Evolutionary conservation across 176 grass and related monocot genomes (phyloP).

Genomic region (Miscanthus lutarioriparius): DNA sequence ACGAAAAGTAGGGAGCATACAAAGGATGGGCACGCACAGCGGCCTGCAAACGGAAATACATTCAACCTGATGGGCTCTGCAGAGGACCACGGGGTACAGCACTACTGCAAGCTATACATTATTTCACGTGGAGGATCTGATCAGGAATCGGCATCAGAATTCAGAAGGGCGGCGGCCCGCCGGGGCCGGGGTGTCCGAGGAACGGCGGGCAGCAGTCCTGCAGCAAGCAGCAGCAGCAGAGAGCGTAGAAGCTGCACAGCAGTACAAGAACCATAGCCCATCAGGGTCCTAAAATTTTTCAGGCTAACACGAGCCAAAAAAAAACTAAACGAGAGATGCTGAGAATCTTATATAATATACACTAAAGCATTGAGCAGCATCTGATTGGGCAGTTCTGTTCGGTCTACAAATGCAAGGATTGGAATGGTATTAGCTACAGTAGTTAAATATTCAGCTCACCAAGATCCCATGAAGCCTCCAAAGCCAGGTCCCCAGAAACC

Average conservation of each 20-base stretch:
- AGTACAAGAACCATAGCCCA: background rate
- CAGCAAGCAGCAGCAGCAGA: slow-evolving; percentile 13
- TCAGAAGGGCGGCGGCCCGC: slow-evolving; percentile 34
- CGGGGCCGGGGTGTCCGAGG: slow-evolving; percentile 23
- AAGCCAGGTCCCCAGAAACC: slow-evolving; percentile 22
- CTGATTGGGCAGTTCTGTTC: background rate
- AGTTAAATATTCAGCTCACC: slow-evolving; percentile 22
- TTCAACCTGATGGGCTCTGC: background rate
- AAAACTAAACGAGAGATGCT: background rate
- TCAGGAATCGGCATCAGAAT: slow-evolving; percentile 11
- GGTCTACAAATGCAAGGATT: background rate
- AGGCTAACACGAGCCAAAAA: background rate
- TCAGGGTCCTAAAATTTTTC: no score
- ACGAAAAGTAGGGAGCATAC: background rate
- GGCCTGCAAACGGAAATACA: background rate
- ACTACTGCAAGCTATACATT: background rate
- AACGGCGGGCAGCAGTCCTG: slow-evolving; percentile 49
- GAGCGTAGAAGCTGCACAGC: no score
- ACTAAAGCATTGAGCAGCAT: background rate
- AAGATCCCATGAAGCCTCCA: slow-evolving; percentile 42
- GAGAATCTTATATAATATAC: background rate
- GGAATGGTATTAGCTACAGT: background rate
- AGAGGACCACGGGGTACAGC: background rate
- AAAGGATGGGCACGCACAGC: background rate
- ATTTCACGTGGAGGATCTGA: background rate